Base-by-base conservation (phyloP, 306 rosid genomes). In the Cucurbita ficifolia region DNA sequence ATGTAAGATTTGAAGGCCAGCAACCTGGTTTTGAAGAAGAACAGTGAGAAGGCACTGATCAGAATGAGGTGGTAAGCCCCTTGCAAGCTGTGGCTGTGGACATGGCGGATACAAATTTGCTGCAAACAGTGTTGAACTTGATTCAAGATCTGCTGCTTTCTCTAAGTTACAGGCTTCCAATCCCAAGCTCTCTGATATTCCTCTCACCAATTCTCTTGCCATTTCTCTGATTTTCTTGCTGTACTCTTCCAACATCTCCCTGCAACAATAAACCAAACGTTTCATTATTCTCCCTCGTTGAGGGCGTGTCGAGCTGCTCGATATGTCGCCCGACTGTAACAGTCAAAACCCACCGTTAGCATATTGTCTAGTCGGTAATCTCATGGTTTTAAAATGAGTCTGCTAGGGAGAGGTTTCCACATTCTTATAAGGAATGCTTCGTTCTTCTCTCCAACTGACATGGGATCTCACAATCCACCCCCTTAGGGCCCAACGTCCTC, bases 51-150 rank as follows among this genome's bases (percentile, higher is more conserved):
- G 79, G 75, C 87, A 88, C 29, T 82, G 85, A 19, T 88, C 90
- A 19, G 94, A 80, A 72, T 88, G 94, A 0, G 86, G 59, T 0
- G 89, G 94, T 35, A 86, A 75, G 10, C 89, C 94, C 84, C 79
- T 83, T 1, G 74, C 89, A 1, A 76, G 76, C 4, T 88, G 84
- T 35, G 91, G 88, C 11, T 79, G 51, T n/a, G 95, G 91, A 42
- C 91, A 88, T 5, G 83, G 84, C 16, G 89, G 95, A 78, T 88
- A 88, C 7, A 49, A 76, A 74, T 88, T 88, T 10, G 81, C 52
- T 22, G 77, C 81, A 16, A 84, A 13, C 35, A 88, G 13, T 24
- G 80, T 81, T 14, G 72, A 75, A 11, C 88, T 80, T 24, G 18
- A 17, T 0, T 80, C 80, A 8, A 78, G 0, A 33, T 81, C 58